These are phyloP conservation scores for Fusarium sterilihyphosum DNA, from an alignment of 2,329 filamentous ascomycete genomes.

Conservation along the genomic window DNA sequence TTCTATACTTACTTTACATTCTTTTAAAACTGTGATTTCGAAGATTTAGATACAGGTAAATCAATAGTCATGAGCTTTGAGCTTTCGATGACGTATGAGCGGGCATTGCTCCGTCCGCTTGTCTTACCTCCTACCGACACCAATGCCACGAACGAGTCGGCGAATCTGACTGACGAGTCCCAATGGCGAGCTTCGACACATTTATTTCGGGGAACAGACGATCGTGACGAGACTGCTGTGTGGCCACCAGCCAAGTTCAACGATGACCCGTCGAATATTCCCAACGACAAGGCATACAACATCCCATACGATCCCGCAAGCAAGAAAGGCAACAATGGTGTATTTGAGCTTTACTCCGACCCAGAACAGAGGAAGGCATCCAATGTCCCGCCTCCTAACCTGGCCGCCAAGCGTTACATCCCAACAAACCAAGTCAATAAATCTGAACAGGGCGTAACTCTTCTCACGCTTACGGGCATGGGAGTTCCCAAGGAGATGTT, in stretches of 20 bases:
- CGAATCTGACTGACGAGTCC: not conserved
- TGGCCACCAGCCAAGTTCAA: not conserved
- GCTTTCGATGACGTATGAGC: not conserved
- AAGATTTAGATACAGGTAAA: rapidly evolving
- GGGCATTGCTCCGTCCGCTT: not conserved
- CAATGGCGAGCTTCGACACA: not conserved
- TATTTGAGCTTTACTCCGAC: not conserved
- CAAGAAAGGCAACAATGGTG: rapidly evolving
- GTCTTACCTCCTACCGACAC: not conserved
- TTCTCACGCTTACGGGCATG: not conserved
- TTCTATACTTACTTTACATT: rapidly evolving
- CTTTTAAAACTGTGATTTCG: rapidly evolving
- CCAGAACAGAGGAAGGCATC: rapidly evolving
- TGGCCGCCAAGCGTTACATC: not conserved
- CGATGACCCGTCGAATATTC: not conserved
- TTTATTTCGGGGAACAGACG: not conserved
- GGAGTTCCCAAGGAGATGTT: not conserved
- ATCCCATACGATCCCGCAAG: not conserved
- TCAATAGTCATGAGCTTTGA: not conserved
- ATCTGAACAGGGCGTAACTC: not conserved
- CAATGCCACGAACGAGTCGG: not conserved
- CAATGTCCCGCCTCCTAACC: rapidly evolving
- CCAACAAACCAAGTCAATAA: too few relatives aligned
- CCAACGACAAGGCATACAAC: not conserved
- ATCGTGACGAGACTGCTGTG: not conserved